Conservation (phyloP, 1,284 basidiomycete species). For the Ceratobasidium sp. region DNA sequence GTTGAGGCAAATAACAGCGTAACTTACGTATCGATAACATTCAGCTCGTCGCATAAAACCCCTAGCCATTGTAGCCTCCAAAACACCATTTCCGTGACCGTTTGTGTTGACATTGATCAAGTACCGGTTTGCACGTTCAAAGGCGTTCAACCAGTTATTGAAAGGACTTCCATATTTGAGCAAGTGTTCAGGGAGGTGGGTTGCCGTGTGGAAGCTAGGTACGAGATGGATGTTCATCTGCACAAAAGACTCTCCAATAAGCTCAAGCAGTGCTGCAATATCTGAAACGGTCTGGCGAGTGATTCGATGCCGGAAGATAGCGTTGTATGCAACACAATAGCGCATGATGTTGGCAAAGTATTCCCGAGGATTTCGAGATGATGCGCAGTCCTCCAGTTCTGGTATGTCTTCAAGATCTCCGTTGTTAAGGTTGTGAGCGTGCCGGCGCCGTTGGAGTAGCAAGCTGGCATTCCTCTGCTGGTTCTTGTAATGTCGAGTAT, state of each 20-base stretch:
- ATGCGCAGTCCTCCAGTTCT: constrained; percentile 3
- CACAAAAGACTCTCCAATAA: background rate
- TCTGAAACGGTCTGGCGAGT: background rate
- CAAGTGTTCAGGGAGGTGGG: constrained; percentile 4
- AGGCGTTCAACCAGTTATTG: background rate
- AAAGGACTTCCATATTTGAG: constrained; percentile 13
- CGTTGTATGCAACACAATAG: constrained; percentile 20
- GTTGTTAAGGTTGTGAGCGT: background rate
- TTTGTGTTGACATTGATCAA: constrained; percentile 24
- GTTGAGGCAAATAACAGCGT: background rate
- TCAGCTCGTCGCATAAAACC: constrained; percentile 13
- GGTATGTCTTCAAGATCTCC: constrained; percentile 1
- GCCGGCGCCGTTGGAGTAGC: background rate
- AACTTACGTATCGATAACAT: constrained; percentile 9
- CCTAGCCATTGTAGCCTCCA: constrained; percentile 21
- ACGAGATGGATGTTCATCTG: background rate
- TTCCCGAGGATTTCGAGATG: background rate
- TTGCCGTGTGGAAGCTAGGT: constrained; percentile 14
- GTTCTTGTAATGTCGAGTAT: background rate
- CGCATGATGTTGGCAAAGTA: constrained; percentile 1
- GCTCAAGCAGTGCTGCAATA: background rate
- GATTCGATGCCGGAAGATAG: background rate
- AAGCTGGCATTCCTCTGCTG: background rate
- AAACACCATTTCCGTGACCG: constrained; percentile 2
- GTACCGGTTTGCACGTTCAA: constrained; percentile 9